These are phyloP conservation scores for Zygnema cylindricum DNA, from an alignment of 139 green algal genomes.

Conservation along the genomic window DNA sequence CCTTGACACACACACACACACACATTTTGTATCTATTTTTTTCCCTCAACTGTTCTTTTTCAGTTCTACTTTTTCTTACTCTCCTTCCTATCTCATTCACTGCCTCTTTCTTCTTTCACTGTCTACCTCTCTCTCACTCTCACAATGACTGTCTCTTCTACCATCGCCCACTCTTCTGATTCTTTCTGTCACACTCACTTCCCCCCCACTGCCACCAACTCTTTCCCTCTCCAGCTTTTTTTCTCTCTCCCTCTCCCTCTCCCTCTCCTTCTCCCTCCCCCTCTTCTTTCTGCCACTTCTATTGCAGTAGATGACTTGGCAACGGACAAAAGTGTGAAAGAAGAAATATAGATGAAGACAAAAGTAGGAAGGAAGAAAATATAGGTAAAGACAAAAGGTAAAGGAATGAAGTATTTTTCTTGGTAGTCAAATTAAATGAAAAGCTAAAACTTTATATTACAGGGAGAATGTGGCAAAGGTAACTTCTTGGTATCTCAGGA, in stretches of 20 bases:
- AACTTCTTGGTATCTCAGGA: conserved; percentile 90
- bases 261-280: background rate
- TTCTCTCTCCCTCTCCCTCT: conserved; percentile 1
- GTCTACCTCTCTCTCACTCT: conserved; percentile 22
- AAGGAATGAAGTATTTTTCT: background rate
- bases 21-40: conserved; percentile 84
- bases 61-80: conserved; percentile 16
- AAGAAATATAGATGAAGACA: too few relatives aligned
- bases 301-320: too few relatives aligned
- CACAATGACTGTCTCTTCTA: background rate
- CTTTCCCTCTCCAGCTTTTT: background rate
- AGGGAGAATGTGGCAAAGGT: background rate
- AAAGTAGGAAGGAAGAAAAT: background rate
- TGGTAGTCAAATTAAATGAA: too few relatives aligned
- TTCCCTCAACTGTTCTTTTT: conserved; percentile 85
- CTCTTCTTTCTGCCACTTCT: conserved; percentile 3
- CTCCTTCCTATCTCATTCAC: too few relatives aligned
- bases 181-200: conserved; percentile 1
- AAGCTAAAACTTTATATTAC: too few relatives aligned
- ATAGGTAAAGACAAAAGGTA: background rate
- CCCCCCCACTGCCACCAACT: too few relatives aligned
- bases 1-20: conserved; percentile 20
- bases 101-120: too few relatives aligned
- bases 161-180: background rate
- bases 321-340: too few relatives aligned